A percentile compares a stretch with the other conserved stretches of the same genome.
These are phyloP conservation scores for Neurospora crassa DNA, from an alignment of 2,329 filamentous ascomycete species.

Conservation along the genomic window DNA sequence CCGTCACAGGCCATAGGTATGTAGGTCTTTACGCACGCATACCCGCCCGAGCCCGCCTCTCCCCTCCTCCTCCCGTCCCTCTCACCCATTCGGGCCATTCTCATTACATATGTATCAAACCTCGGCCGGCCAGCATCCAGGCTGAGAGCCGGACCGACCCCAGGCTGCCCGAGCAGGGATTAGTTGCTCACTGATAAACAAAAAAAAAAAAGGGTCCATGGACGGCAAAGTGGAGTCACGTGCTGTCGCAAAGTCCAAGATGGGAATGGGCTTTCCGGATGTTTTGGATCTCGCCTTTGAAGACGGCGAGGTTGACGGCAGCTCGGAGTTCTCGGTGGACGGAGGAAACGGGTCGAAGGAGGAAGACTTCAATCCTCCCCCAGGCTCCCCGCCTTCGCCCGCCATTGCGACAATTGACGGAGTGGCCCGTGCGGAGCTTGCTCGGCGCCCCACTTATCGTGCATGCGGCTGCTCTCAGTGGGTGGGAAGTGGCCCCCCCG, in stretches of 20 bases:
- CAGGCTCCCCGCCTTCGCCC: not conserved
- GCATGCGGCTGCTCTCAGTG: not conserved
- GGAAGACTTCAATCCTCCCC: not conserved
- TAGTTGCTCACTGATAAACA: not conserved
- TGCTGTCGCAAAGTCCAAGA: not conserved
- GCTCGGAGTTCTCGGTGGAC: not conserved
- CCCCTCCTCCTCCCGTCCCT: not conserved
- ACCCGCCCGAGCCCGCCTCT: not conserved
- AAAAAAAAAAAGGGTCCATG: not conserved
- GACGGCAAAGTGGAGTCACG: not conserved
- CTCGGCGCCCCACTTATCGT: not conserved
- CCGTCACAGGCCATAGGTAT: not conserved
- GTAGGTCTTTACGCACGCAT: not conserved
- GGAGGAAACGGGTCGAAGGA: not conserved
- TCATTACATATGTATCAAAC: not conserved
- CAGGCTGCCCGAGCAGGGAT: not conserved
- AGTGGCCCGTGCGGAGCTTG: not conserved
- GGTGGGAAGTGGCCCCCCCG: not conserved
- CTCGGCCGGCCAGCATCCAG: not conserved
- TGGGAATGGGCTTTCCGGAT: not conserved
- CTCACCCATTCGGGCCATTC: not conserved
- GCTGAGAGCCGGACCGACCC: not conserved
- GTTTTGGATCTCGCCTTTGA: not conserved
- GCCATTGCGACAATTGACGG: not conserved
- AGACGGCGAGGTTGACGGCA: not conserved